These are phyloP conservation scores for Penicilliopsis zonata DNA, from an alignment of 495 filamentous ascomycete species.

Conservation along the genomic window DNA sequence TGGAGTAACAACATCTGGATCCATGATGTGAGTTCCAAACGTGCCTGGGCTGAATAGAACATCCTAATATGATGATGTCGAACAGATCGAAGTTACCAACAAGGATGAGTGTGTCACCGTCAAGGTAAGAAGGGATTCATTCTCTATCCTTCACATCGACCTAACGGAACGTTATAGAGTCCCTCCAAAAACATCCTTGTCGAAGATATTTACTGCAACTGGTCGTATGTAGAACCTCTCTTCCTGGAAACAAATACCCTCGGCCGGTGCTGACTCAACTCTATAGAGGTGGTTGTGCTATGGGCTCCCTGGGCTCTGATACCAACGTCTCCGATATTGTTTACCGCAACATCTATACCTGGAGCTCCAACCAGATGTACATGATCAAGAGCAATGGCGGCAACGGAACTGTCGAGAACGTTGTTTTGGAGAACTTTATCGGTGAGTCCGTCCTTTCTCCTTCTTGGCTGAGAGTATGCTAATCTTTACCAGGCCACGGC, in stretches of 20 bases:
- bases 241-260: no score
- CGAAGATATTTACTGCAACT: constrained; percentile 47
- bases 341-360: constrained; percentile 41
- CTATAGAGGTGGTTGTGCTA: constrained; percentile 41
- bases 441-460: constrained; percentile 20
- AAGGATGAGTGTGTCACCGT: constrained; percentile 44
- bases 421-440: constrained; percentile 44
- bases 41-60: not conserved
- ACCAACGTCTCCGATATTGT: constrained; percentile 31
- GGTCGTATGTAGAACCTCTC: no score
- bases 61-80: constrained; percentile 2
- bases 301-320: constrained; percentile 32
- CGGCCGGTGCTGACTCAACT: no score
- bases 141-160: not conserved
- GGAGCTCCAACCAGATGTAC: constrained; percentile 46
- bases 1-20: constrained; percentile 39
- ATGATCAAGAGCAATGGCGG: constrained; percentile 53
- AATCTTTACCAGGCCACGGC: constrained; percentile 22
- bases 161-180: constrained; percentile 13
- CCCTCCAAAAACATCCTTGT: constrained; percentile 38
- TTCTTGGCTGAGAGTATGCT: constrained; percentile 4
- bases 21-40: constrained; percentile 28
- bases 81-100: constrained; percentile 42
- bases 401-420: constrained; percentile 40
- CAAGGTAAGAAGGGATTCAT: constrained; percentile 23